Conservation (phyloP, 1,139 yeast genomes). For the Saccharomyces hybrid region DNA sequence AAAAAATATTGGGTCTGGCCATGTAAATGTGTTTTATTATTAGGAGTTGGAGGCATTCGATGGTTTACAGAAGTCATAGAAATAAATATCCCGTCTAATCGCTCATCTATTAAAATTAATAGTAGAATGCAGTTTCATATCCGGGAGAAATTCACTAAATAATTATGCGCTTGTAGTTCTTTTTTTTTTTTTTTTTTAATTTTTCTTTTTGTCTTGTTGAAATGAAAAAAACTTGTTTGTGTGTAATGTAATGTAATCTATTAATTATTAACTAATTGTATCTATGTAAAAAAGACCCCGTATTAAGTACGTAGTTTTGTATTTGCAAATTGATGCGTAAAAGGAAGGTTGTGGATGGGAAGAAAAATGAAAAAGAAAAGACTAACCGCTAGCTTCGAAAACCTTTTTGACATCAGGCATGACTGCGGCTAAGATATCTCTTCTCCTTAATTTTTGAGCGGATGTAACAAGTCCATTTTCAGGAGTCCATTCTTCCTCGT, state of each 20-base stretch:
- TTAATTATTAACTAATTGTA: background rate
- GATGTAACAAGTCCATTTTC: conserved; percentile 89
- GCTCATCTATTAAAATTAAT: conserved; percentile 32
- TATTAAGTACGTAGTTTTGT: background rate
- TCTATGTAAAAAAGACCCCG: background rate
- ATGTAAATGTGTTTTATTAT: background rate
- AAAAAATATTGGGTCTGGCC: background rate
- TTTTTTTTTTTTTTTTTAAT: background rate
- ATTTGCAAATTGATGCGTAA: background rate
- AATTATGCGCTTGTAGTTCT: background rate
- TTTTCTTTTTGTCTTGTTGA: background rate
- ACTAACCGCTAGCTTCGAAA: background rate
- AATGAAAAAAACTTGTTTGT: background rate
- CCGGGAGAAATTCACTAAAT: conserved; percentile 27
- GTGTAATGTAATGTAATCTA: background rate
- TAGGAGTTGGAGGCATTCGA: background rate
- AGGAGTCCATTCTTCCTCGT: conserved; percentile 96
- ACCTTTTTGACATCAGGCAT: background rate
- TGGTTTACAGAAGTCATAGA: conserved; percentile 25
- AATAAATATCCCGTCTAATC: conserved; percentile 33
- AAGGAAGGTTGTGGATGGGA: background rate
- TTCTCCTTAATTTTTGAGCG: conserved; percentile 95
- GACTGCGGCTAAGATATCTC: conserved; percentile 62
- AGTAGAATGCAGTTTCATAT: conserved; percentile 34
- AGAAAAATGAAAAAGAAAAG: background rate